Base-by-base conservation (phyloP, 345 rosid species). In the Lepidium africanum region DNA sequence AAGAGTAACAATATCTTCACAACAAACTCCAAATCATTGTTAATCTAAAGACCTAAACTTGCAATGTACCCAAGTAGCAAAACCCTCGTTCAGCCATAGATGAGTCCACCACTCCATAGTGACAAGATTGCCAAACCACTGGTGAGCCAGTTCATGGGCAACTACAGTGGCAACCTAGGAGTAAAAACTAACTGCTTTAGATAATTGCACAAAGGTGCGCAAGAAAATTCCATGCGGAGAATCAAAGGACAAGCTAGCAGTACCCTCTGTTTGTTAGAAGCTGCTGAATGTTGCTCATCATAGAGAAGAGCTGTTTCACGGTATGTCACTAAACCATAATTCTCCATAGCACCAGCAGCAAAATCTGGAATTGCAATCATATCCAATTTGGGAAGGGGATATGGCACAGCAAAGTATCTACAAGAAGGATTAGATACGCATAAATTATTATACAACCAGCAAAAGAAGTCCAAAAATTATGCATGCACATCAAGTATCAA, bases 101-200 rank as follows among this genome's bases (percentile, higher is more conserved):
- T 94, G 88, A 1, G 99, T 94, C 97, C 99, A 94, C 99, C 99
- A 94, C 76, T 94, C 97, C 99, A 94, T 94, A 49, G 99, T 91
- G 59, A 94, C 97, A 74, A 94, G 97, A 83, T 94, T 91, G 23
- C 97, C 99, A 79, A 94, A 94, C 99, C 97, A 94, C 78, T 94
- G 97, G 74, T 94, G 99, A 51, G 97, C 99, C 46, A 94, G 83
- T 77, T 94, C 99, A 85, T 94, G 99, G 17, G 97, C 97, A 66
- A 94, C 99, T 49, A 89, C 97, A 37, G 86, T 91, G 10, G 91
- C 91, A 71, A 94, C 93, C 99, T 93, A 65, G 71, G 68, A 81
- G 21, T 52, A 79, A 37, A 56, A 36, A 27, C 14, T 10, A 64
- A 57, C 9, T 42, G 6, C 38, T 65, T 57, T 16, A 70, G 63